Evolutionary conservation across 768 basidiomycete genomes (phyloP).

Genomic region (Rhodotorula taiwanensis): DNA sequence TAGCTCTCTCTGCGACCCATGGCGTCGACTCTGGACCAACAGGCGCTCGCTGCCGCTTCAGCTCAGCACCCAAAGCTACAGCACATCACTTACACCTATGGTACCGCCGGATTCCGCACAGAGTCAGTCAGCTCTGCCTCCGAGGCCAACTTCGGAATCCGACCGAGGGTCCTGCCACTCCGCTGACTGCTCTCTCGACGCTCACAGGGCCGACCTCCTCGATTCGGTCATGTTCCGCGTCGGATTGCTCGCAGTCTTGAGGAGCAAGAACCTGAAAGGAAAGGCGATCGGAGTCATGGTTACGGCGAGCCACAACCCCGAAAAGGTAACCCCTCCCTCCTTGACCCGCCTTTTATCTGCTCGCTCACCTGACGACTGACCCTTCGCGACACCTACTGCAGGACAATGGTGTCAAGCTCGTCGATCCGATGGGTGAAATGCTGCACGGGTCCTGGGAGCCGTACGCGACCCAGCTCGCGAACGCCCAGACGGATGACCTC

Average conservation of each 20-base stretch:
- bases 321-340: constrained; percentile 53
- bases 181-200: background rate
- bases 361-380: background rate
- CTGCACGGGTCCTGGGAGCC: constrained; percentile 85
- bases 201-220: constrained; percentile 48
- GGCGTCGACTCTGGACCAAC: constrained; percentile 18
- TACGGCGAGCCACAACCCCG: constrained; percentile 99
- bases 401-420: constrained; percentile 98
- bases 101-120: constrained; percentile 50
- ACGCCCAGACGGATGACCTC: constrained; percentile 66
- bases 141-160: background rate
- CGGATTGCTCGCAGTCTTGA: constrained; percentile 76
- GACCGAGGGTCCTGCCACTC: background rate
- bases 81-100: constrained; percentile 45
- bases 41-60: constrained; percentile 40
- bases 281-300: constrained; percentile 96
- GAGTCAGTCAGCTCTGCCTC: constrained; percentile 4
- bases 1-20: too few species aligned
- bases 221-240: constrained; percentile 92
- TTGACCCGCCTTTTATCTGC: background rate
- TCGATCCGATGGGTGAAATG: constrained; percentile 97
- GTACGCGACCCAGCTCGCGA: constrained; percentile 78
- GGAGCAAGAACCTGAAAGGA: constrained; percentile 86
- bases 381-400: constrained; percentile 42
- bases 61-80: constrained; percentile 45